These are phyloP conservation scores for Suillus discolor DNA, from an alignment of 768 basidiomycete genomes.

Conservation along the genomic window DNA sequence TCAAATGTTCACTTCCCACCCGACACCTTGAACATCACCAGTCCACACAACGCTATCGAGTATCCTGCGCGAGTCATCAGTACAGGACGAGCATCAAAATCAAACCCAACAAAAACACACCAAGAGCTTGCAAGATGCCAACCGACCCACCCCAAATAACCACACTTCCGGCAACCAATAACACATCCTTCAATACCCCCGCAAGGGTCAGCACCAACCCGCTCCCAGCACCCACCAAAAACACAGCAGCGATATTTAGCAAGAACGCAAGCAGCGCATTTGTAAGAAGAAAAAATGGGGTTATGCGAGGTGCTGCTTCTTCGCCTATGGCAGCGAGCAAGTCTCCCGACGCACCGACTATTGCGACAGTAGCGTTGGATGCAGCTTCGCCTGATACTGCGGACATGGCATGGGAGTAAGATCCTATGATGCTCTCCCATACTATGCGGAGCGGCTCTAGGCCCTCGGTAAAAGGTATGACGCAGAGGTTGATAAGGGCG, in stretches of 20 bases:
- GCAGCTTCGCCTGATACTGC: neutral
- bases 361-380: neutral
- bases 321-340: neutral
- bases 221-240: constrained; percentile 86
- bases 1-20: constrained; percentile 50
- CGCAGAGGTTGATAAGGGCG: constrained; percentile 80
- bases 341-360: neutral
- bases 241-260: constrained; percentile 92
- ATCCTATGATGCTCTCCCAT: constrained; percentile 24
- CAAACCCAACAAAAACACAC: constrained; percentile 35
- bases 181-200: constrained; percentile 96
- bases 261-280: constrained; percentile 90
- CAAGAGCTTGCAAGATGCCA: constrained; percentile 84
- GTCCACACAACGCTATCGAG: constrained; percentile 81
- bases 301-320: constrained; percentile 36
- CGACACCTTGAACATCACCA: constrained; percentile 83
- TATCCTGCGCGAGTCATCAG: constrained; percentile 58
- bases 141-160: constrained; percentile 80
- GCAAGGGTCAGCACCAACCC: constrained; percentile 91
- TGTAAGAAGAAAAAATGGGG: constrained; percentile 70
- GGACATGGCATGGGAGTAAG: neutral
- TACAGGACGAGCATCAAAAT: neutral
- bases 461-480: constrained; percentile 93
- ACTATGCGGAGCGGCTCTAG: constrained; percentile 68
- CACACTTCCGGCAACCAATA: constrained; percentile 91